Conservation (phyloP, 139 green algal genomes). For the Chlorella ohadii region DNA sequence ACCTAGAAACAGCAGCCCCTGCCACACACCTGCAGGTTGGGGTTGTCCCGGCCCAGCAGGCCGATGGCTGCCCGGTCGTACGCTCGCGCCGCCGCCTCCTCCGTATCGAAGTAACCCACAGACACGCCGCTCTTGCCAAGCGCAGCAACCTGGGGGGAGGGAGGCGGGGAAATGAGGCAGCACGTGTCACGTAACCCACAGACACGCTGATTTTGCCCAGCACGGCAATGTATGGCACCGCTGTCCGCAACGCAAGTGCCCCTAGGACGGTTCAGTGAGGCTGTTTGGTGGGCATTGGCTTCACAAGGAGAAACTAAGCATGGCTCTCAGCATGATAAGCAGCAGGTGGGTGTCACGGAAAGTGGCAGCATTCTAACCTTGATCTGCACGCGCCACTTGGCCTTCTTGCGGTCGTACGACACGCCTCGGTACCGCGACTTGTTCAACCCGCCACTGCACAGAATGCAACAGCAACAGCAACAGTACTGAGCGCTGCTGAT, state of each 20-base stretch:
- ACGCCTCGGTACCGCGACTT: slow-evolving; percentile 74
- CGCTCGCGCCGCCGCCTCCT: slow-evolving; percentile 61
- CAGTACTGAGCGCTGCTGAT: no score
- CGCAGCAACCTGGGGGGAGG: slow-evolving; percentile 51
- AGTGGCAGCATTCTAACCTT: slow-evolving; percentile 57
- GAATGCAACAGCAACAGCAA: no score
- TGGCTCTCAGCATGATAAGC: no score
- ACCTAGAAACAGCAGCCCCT: no score
- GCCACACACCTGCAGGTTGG: slow-evolving; percentile 44
- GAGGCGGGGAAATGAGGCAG: neutral
- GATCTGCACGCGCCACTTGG: slow-evolving; percentile 84
- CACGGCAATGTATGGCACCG: no score
- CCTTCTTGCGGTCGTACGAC: slow-evolving; percentile 82
- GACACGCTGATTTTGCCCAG: no score
- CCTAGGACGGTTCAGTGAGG: no score
- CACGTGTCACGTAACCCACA: no score
- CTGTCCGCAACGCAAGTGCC: no score
- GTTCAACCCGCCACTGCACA: slow-evolving; percentile 29
- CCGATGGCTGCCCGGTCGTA: slow-evolving; percentile 79
- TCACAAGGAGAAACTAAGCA: no score
- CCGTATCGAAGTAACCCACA: slow-evolving; percentile 75
- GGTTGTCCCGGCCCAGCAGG: slow-evolving; percentile 65
- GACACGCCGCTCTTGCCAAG: slow-evolving; percentile 75
- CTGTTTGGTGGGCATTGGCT: no score
- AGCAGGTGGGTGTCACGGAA: no score